Percentiles rank a stretch among this genome's conserved stretches.
These are phyloP conservation scores for Yamadazyma scolyti DNA, from an alignment of 805 yeast species.

Conservation along the genomic window DNA sequence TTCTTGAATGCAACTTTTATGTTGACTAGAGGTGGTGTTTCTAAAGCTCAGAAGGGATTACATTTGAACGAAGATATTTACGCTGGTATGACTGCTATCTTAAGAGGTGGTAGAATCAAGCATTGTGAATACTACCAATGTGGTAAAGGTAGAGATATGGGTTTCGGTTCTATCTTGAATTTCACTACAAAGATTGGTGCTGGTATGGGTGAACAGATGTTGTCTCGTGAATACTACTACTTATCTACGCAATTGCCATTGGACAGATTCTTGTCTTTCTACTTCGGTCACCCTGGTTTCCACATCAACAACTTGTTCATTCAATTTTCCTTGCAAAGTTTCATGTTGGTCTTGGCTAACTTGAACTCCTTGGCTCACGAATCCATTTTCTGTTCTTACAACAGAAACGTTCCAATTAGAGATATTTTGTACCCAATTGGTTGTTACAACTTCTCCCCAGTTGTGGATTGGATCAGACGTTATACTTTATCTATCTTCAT, in stretches of 20 bases:
- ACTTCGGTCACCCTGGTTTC: conserved; percentile 85
- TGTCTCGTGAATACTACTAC: conserved; percentile 78
- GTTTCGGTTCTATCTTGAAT: conserved; percentile 77
- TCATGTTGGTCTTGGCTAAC: conserved; percentile 61
- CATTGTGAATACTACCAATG: conserved; percentile 83
- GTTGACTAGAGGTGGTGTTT: conserved; percentile 85
- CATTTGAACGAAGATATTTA: conserved; percentile 84
- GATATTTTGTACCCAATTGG: conserved; percentile 63
- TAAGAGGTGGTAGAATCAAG: conserved; percentile 79
- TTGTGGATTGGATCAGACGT: conserved; percentile 71
- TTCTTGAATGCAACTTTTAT: conserved; percentile 70
- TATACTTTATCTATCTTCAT: conserved; percentile 70
- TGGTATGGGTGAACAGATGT: conserved; percentile 87
- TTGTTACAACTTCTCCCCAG: conserved; percentile 68
- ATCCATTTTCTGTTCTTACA: conserved; percentile 58
- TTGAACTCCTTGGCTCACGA: conserved; percentile 61
- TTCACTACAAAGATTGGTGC: conserved; percentile 85
- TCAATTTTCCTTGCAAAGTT: conserved; percentile 52
- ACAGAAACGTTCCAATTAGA: conserved; percentile 55
- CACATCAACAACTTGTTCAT: conserved; percentile 77
- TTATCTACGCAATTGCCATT: conserved; percentile 73
- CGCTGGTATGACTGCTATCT: conserved; percentile 78
- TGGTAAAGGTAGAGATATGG: conserved; percentile 84
- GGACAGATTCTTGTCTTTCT: conserved; percentile 75
- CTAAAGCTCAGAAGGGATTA: conserved; percentile 79